These are phyloP conservation scores for Borovskyia barvae DNA, from an alignment of 208 protist genomes.

Conservation along the genomic window DNA sequence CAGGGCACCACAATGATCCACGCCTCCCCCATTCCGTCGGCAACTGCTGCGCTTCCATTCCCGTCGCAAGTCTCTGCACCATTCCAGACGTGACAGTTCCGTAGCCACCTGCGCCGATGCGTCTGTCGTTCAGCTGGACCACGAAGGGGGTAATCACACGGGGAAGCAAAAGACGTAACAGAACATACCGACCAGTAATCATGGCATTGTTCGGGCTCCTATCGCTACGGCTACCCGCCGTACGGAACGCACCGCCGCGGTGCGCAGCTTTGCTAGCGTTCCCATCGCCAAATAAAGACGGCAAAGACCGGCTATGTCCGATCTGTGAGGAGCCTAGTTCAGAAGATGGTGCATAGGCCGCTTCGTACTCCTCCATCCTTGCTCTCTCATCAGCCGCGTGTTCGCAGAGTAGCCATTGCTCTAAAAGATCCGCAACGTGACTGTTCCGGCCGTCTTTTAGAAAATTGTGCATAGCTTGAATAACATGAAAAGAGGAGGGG, in stretches of 20 bases:
- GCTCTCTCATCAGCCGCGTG: conserved; percentile 21
- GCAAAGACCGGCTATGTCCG: too few species aligned
- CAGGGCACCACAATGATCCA: conserved; percentile 11
- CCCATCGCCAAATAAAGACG: too few species aligned
- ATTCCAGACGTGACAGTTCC: conserved; percentile 45
- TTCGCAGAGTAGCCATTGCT: conserved; percentile 36
- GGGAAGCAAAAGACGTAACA: conserved; percentile 58
- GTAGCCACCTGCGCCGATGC: conserved; percentile 73
- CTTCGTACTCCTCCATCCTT: conserved; percentile 18
- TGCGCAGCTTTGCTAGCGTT: not conserved
- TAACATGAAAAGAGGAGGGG: conserved; percentile 42
- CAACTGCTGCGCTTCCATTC: conserved; percentile 1
- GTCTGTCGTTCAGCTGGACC: conserved; percentile 23
- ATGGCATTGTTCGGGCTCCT: conserved; percentile 14
- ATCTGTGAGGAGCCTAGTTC: not conserved
- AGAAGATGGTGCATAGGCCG: not conserved
- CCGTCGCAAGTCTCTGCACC: conserved; percentile 3
- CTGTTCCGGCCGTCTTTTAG: conserved; percentile 31
- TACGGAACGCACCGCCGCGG: not conserved
- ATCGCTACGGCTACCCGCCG: not conserved
- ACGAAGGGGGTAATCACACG: conserved; percentile 25
- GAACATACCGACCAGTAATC: conserved; percentile 45
- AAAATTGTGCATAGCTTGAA: conserved; percentile 39
- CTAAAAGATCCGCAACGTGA: conserved; percentile 25
- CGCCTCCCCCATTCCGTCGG: conserved; percentile 17